Evolutionary conservation across 208 protist species (phyloP), one percentile per base, ranked within the genome.

Genomic region (Acanthamoeba rhysodes): DNA sequence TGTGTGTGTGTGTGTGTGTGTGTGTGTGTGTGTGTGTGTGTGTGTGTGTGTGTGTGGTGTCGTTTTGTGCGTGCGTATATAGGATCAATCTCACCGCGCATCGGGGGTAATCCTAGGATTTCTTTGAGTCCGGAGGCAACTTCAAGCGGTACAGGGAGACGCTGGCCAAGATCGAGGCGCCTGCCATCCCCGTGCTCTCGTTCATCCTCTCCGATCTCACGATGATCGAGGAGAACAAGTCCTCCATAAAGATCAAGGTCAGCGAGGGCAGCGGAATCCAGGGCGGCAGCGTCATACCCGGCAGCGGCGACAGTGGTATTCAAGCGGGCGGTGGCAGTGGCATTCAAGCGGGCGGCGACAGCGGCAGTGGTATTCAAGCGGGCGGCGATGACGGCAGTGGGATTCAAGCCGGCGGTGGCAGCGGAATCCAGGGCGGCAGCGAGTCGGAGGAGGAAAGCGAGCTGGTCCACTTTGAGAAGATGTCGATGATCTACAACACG

Each of bases 381-480:
- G 20, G 37, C 37, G n/a, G n/a, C n/a, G n/a, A n/a, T n/a, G 50
- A 37, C 20, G 45, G 74, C 37, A 82, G 37, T 14, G 74, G 45
- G 22, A 55, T 45, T 53, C 9, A 50, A 6, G 45, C 32, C 22
- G 45, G 37, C 32, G 74, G 82, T 18, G 57, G 53, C 29, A 90
- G 82, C 24, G 48, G 76, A 10, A 84, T 48, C 72, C 72, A 24
- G 37, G 18, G 68, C n/a, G 82, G 72, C 72, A 37, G 41, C 8
- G 50, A 22, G 18, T 37, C 32, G n/a, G 64, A 53, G 24, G 85
- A 93, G 50, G 68, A 93, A 64, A 78, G 72, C 72, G 72, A 93
- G 68, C 68, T 95, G 70, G 55, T 95, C 16, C 91, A 95, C 62
- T 95, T 95, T 48, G 91, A 95, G 91, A 95, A 95, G 72, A 95